A percentile compares a stretch with the other conserved stretches of the same genome.
Evolutionary conservation across 352 stramenopile genomes (phyloP).

Genomic region (Saprolegnia diclina): DNA sequence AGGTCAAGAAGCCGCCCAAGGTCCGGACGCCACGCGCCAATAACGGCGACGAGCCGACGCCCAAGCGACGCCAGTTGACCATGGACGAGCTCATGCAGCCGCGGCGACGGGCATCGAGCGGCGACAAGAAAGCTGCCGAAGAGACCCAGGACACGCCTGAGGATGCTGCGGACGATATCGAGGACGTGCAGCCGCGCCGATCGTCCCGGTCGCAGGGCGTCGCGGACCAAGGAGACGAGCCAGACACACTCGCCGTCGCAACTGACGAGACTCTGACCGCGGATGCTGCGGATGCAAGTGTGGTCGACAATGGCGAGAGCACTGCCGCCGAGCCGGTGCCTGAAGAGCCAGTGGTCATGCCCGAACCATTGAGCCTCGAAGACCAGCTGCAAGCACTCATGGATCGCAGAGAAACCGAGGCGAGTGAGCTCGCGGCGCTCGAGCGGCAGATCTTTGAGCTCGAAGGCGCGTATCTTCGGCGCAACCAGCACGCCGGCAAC

Average conservation of each 20-base stretch:
- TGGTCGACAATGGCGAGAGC: no score
- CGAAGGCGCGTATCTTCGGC: conserved; percentile 62
- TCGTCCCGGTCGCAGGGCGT: background rate
- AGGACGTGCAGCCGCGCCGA: no score
- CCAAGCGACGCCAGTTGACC: background rate
- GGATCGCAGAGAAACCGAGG: conserved; percentile 40
- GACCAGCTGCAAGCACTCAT: conserved; percentile 42
- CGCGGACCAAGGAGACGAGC: no score
- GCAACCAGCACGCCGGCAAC: conserved; percentile 68
- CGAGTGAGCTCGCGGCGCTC: conserved; percentile 52
- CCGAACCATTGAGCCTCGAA: conserved; percentile 32
- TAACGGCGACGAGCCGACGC: background rate
- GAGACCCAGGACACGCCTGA: background rate
- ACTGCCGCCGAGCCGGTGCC: background rate
- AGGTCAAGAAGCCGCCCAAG: background rate
- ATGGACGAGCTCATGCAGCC: background rate
- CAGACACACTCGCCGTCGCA: no score
- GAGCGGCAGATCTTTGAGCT: conserved; percentile 68
- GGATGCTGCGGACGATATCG: no score
- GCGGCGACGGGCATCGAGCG: no score
- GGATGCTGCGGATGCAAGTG: no score
- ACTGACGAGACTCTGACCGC: no score
- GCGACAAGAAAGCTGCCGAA: background rate
- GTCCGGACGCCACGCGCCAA: background rate
- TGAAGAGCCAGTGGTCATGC: background rate